Evolutionary conservation across 2,329 filamentous ascomycete genomes (phyloP), one percentile per base, ranked within the genome.

Genomic region (Colletotrichum australisinense): DNA sequence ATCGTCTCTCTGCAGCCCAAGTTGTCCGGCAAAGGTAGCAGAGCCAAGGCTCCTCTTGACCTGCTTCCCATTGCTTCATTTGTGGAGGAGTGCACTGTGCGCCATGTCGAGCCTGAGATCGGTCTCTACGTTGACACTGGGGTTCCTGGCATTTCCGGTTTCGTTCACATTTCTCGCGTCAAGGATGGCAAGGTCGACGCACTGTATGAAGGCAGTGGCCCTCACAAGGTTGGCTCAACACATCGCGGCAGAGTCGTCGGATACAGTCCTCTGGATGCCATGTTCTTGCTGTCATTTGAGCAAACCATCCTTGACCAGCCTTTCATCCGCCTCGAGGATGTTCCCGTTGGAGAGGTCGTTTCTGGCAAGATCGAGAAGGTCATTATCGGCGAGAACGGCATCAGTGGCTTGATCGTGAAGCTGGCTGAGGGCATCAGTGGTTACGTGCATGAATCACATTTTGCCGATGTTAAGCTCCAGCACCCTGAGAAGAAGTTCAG

Each of bases 401-500:
- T 97, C 53, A 91, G 91, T 72, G 95, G 95, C 30, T 83, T 99
- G 35, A 89, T 98, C 30, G 89, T 98, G 64, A 94, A 93, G 77
- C 84, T 99, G 64, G 93, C 95, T 9, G 94, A 98, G 55, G 94
- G 94, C 58, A 95, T 99, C 76, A 93, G 91, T 63, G 97, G 95
- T n/a, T 89, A 98, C 70, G 95, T 98, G 2, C 90, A 95, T 4
- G 94, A 96, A 79, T 92, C 93, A 80, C 97, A 99, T 80, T 87
- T 99, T 77, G 93, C 97, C 58, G 97, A 99, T 81, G 90, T 97
- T 16, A 91, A 91, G 74, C 87, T 99, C 28, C 94, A 97, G 79
- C 94, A 98, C 78, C 97, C 97, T 0, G 97, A 99, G 83, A 97
- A 96, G 86, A 98, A 98, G 81, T 99, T 98, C 84, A 91, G 93